phyloP scores from a whole-genome alignment of 352 stramenopile species.

The Phytophthora capsici region DNA sequence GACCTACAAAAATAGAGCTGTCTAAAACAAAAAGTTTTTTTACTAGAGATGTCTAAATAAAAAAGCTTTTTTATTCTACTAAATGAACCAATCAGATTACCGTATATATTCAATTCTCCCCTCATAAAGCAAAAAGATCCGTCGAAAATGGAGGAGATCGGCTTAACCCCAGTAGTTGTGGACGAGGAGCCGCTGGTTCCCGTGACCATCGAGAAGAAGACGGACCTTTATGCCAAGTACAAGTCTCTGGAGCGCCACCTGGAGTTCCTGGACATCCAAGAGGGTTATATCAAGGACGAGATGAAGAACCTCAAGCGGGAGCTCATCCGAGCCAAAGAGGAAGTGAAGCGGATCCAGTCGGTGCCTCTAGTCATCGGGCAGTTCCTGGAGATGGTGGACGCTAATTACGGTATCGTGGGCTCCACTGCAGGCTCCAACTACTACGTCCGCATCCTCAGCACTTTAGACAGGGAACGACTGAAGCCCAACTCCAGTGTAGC shows the following conservation, averaged over 20 bases:
- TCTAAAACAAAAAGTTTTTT: no score
- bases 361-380: conserved; percentile 99
- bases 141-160: conserved; percentile 65
- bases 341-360: conserved; percentile 99
- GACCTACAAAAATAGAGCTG: no score
- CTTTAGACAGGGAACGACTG: conserved; percentile 98
- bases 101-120: neutral
- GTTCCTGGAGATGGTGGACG: conserved; percentile 99
- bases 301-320: conserved; percentile 99
- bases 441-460: conserved; percentile 98
- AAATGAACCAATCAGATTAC: neutral
- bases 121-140: conserved; percentile 11
- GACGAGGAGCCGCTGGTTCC: conserved; percentile 68
- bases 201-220: conserved; percentile 64
- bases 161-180: conserved; percentile 37
- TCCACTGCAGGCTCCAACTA: conserved; percentile 99
- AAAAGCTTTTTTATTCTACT: no score
- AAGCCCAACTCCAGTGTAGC: conserved; percentile 99
- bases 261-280: conserved; percentile 90
- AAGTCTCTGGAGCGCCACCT: conserved; percentile 83
- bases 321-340: conserved; percentile 98
- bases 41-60: no score
- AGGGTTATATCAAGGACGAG: conserved; percentile 99
- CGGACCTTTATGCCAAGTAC: conserved; percentile 80
- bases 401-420: conserved; percentile 99